phyloP scores from a whole-genome alignment of 1,284 basidiomycete genomes.

The Papiliotrema laurentii region DNA sequence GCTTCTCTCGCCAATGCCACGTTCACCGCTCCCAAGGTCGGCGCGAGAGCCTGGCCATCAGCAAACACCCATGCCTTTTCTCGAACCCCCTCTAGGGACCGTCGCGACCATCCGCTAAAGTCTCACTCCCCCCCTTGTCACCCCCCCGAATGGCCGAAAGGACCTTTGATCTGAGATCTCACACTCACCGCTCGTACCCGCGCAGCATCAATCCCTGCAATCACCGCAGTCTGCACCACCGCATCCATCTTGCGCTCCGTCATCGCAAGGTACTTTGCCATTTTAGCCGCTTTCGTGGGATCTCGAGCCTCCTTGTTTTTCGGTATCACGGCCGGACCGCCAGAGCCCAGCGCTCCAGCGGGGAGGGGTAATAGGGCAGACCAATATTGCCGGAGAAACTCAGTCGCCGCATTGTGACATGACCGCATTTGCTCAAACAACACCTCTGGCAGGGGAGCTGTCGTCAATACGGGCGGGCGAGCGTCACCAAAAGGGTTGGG shows the following conservation, averaged over 20 bases:
- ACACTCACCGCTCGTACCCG: conserved; percentile 63
- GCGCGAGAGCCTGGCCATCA: conserved; percentile 65
- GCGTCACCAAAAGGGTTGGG: background rate
- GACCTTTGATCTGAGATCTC: background rate
- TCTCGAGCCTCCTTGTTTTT: conserved; percentile 12
- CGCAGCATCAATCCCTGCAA: conserved; percentile 60
- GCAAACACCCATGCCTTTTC: background rate
- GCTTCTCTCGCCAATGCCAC: conserved; percentile 57
- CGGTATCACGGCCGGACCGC: conserved; percentile 12
- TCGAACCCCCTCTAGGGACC: too few species aligned
- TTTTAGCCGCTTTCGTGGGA: conserved; percentile 66
- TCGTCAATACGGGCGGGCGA: background rate
- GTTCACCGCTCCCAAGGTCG: conserved; percentile 69
- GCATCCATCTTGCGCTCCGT: conserved; percentile 76
- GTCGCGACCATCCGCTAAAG: too few species aligned
- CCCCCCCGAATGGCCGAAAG: too few species aligned
- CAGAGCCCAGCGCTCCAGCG: conserved; percentile 54
- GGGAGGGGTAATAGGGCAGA: conserved; percentile 72
- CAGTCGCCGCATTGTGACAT: conserved; percentile 86
- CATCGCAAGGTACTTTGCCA: conserved; percentile 72
- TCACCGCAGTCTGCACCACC: conserved; percentile 61
- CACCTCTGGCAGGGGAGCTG: conserved; percentile 72
- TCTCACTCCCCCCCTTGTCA: too few species aligned
- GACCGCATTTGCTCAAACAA: conserved; percentile 77
- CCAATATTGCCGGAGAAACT: conserved; percentile 97